These are phyloP conservation scores for Gnaphalium uliginosum DNA, from an alignment of 129 eudicot species.

Conservation along the genomic window DNA sequence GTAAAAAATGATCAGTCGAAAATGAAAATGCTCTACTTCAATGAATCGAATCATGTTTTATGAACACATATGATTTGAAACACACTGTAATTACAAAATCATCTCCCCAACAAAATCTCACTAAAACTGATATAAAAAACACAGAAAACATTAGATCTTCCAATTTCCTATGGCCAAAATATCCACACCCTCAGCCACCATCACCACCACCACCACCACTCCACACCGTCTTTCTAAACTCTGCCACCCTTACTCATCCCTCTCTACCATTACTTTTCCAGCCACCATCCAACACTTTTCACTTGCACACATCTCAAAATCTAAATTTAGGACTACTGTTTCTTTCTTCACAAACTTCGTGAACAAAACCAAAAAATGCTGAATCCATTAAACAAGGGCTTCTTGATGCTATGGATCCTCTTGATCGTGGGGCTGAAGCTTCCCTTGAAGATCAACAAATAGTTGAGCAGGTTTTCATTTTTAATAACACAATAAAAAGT, in stretches of 20 bases:
- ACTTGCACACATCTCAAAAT: slow-evolving; percentile 28
- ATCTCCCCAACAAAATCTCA: no score
- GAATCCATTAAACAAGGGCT: slow-evolving; percentile 57
- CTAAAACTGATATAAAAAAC: no score
- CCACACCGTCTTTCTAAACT: slow-evolving; percentile 31
- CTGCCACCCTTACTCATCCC: slow-evolving; percentile 24
- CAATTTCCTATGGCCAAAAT: slow-evolving; percentile 24
- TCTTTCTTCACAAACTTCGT: slow-evolving; percentile 48
- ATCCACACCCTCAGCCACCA: slow-evolving; percentile 22
- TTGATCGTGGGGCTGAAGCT: slow-evolving; percentile 67
- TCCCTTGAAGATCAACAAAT: slow-evolving; percentile 48
- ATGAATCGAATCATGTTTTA: no score
- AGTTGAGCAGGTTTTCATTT: slow-evolving; percentile 42
- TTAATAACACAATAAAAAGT: background rate
- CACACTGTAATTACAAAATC: no score
- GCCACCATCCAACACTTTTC: slow-evolving; percentile 17
- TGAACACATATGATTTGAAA: no score
- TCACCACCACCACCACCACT: slow-evolving; percentile 29
- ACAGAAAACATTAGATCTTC: no score
- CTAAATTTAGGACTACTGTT: slow-evolving; percentile 42
- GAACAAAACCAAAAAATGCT: slow-evolving; percentile 29
- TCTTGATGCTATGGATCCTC: slow-evolving; percentile 54
- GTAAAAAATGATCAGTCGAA: no score
- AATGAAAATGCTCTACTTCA: no score
- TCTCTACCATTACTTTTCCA: slow-evolving; percentile 26